Evolutionary conservation across 257 asterid genomes (phyloP), one percentile per base, ranked within the genome.

Genomic region (Nicotiana benthamiana): DNA sequence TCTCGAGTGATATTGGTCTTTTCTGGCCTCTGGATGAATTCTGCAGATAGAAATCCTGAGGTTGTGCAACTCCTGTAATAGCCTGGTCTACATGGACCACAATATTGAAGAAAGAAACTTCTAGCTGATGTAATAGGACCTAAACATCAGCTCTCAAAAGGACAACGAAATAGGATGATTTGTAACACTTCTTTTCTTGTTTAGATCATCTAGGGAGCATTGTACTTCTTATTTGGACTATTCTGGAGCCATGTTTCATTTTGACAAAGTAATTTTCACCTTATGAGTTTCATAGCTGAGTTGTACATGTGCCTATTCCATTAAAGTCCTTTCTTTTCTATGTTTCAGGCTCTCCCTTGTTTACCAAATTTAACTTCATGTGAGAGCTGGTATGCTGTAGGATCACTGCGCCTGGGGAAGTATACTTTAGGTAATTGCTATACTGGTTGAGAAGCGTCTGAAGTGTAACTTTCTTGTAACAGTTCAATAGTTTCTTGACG

Each of bases 391-490:
- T 81, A 83, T 36, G 67, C 84, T 81, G 86, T 87, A 46, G 93
- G 90, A 82, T 90, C 93, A 79, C 53, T 96, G 67, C 86, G 85
- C 84, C 77, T 96, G 81, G 98, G 99, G 80, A 96, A 92, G 89
- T 96, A 94, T 77, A 89, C 97, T 75, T 75, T 95, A 96, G 97
- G 98, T 94, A 88, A 83, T 63, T 67, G 77, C 48, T 80, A 75
- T 83, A 74, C 79, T 84, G 64, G 11, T 34, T 53, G 85, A 28
- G 43, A 59, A 64, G 80, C n/a, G 11, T 79, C 62, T 75, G n/a
- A 11, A 48, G 30, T 77, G 76, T 64, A 28, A 20, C 52, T 81
- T 59, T 64, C 79, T 81, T 79, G 61, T 75, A 70, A 75, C 75
- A 32, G 28, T 20, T 70, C 15, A 48, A 52, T 63, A 83, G 67